Base-by-base conservation (phyloP, 768 basidiomycete species). In the Mycena polygramma region DNA sequence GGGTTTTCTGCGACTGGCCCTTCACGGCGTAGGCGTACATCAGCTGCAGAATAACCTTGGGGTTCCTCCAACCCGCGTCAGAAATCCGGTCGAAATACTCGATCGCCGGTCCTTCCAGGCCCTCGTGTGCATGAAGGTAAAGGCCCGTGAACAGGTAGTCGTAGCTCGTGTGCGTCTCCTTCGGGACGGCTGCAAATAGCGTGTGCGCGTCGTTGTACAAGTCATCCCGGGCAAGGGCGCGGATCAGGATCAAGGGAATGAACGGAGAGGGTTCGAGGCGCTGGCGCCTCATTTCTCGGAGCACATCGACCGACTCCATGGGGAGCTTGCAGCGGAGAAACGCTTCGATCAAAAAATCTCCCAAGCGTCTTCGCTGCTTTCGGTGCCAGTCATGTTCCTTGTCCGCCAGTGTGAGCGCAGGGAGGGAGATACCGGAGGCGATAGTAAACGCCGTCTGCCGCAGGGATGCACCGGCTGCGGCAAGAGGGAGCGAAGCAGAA, bases 1-100 rank as follows among this genome's bases (percentile, higher is more conserved):
- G 78, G 26, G 87, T 86, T 45, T 79, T 78, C 22, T 82, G 76
- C 1, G 79, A 77, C 46, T 81, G 79, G 17, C 87, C 87, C 14
- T 81, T 75, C 37, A 83, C 79, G 7, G 91, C 90, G 75, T 89
- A 84, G 0, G 87, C 84, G 69, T 89, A 87, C 77, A 95, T 80
- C 35, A 89, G 75, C 79, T 85, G 81, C n/a, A 83, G 81, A 49
- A 81, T 79, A 57, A 84, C 83, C 19, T 72, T 71, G 3, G 70
- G 30, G 0, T 71, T 69, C 45, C 74, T 77, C 76, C 78, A 76
- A 5, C 77, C 73, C 22, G 74, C 75, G 14, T 78, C 76, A 13
- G 73, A 49, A 53, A 90, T 77, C 13, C 70, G 72, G 48, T 79
- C 66, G 73, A 83, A 91, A 72, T 82, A 85, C 24, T 79, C 73